Base-by-base conservation (phyloP, 805 yeast species). In the Starmera dryadoides region DNA sequence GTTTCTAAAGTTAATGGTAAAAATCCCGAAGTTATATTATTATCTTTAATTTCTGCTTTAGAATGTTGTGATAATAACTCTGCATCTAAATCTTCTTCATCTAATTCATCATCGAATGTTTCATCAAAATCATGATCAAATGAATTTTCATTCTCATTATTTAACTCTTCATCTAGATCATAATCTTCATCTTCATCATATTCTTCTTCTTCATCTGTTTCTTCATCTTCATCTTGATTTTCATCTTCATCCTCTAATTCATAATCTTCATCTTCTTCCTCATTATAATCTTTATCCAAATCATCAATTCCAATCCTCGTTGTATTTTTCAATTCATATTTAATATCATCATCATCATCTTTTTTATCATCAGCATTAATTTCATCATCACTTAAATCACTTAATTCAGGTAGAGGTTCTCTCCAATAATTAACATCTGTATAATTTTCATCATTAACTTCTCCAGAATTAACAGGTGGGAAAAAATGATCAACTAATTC, bases 401-500 rank as follows among this genome's bases (percentile, higher is more conserved):
- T 74, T 19, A 83, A 52, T 43, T 79, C 78, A 4, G 73, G 63
- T 20, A 89, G 52, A 1, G 96, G 94, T 38, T 81, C 91, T 46
- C 95, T 68, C 98, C 98, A 93, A 58, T 74, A 93, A 55, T 85
- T 89, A 33, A 85, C 85, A 61, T 93, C 98, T 7, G 86, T 85
- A 58, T 68, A 93, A 45, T 75, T 76, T 43, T 59, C 52, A 41
- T 63, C 64, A 35, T 57, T 58, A 31, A 58, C 60, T 23, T 51
- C 48, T 9, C 44, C 43, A 29, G 47, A 43, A 36, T 50, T 63
- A 34, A 78, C 83, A 0, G 97, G 96, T 8, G 98, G 98, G 71
- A 93, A 93, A 59, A 89, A 89, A 59, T 93, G 98, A 61, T 93
- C 98, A 11, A 93, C 97, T 39, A 93, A 69, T 58, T 93, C 98